Percentiles rank a stretch among this genome's conserved stretches.
Conservation (phyloP, 495 filamentous ascomycete species). For the Neohortaea acidophila region DNA sequence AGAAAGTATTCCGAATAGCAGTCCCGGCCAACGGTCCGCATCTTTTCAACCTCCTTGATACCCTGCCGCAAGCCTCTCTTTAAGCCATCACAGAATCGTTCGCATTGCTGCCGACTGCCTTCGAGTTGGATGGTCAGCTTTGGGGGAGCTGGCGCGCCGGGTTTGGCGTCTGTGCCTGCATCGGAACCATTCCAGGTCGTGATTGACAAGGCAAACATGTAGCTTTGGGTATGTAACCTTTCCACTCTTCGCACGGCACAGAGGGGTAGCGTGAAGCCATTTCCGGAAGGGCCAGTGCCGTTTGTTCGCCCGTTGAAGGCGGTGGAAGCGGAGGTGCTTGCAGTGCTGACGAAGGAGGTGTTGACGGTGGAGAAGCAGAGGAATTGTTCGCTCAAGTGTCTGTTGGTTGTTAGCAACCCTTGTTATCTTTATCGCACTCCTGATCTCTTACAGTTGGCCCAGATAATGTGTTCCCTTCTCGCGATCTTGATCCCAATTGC, state of each 20-base stretch:
- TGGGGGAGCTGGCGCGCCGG: conserved; percentile 41
- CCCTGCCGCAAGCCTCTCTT: conserved; percentile 75
- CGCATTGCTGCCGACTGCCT: conserved; percentile 74
- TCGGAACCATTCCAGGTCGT: conserved; percentile 69
- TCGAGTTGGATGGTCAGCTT: conserved; percentile 80
- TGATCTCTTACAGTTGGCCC: too few species aligned
- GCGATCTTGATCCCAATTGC: conserved; percentile 22
- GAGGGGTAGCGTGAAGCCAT: conserved; percentile 91
- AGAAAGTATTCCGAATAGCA: conserved; percentile 93
- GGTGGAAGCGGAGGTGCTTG: conserved; percentile 58
- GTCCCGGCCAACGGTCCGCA: conserved; percentile 59
- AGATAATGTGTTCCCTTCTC: conserved; percentile 63
- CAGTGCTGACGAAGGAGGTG: conserved; percentile 67
- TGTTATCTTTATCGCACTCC: too few species aligned
- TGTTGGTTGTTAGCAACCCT: too few species aligned
- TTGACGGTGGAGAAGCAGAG: conserved; percentile 92
- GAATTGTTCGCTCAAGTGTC: conserved; percentile 81
- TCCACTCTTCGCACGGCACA: conserved; percentile 85
- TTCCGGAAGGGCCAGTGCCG: conserved; percentile 80
- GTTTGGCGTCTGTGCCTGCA: conserved; percentile 38
- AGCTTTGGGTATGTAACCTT: conserved; percentile 73
- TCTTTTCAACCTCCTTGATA: conserved; percentile 69
- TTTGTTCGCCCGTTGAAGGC: conserved; percentile 78
- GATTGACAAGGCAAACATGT: conserved; percentile 82
- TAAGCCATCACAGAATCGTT: conserved; percentile 88